Evolutionary conservation across 2,329 filamentous ascomycete genomes (phyloP).

Genomic region (Phyllosticta ampelicida): DNA sequence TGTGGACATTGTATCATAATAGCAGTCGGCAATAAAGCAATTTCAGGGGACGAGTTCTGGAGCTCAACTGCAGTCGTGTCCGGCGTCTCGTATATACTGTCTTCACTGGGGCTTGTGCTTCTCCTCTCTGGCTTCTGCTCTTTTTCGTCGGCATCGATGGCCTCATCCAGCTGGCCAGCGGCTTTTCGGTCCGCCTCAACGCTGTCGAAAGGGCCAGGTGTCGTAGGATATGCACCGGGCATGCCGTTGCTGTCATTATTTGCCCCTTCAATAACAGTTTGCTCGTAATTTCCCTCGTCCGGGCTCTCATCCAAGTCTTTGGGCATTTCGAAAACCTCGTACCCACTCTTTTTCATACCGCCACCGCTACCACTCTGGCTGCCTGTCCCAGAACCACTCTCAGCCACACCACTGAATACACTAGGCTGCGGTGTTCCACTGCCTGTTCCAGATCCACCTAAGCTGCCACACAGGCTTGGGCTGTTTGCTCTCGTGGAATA

Average conservation of each 20-base stretch:
- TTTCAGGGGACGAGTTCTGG: not conserved
- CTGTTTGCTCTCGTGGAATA: slow-evolving; percentile 31
- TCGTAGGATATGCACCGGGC: slow-evolving; percentile 2
- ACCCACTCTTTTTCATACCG: slow-evolving; percentile 2
- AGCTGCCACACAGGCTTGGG: slow-evolving; percentile 10
- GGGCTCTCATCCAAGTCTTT: not conserved
- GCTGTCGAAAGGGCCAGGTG: not conserved
- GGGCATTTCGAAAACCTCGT: not conserved
- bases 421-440: slow-evolving; percentile 14
- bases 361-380: not conserved
- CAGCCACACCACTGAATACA: slow-evolving; percentile 7
- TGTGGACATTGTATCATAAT: not conserved
- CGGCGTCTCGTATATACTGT: not conserved
- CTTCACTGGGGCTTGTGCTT: not conserved
- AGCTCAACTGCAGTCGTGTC: not conserved
- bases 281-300: not conserved
- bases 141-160: not conserved
- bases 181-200: not conserved
- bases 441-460: slow-evolving; percentile 15
- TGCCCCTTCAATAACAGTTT: not conserved
- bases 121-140: not conserved
- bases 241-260: not conserved
- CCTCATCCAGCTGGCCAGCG: not conserved
- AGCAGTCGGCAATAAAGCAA: not conserved
- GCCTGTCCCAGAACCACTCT: not conserved